Base-by-base conservation (phyloP, 352 stramenopile species). In the Phytophthora syringae region DNA sequence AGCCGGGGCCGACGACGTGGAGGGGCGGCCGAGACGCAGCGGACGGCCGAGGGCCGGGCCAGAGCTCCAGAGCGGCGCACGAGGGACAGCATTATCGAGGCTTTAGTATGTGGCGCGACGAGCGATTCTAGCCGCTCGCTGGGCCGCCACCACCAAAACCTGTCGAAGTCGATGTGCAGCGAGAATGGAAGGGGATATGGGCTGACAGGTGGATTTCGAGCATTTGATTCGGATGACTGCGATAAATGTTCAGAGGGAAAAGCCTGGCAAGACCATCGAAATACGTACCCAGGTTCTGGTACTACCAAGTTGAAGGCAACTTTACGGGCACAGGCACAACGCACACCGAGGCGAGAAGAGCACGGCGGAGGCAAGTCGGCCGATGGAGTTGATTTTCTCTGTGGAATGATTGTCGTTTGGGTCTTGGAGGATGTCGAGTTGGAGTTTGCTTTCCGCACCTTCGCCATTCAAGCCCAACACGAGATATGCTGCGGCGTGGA, bases 271-370 rank as follows among this genome's bases (percentile, higher is more conserved):
- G 12, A 67, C 43, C 37, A 45, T 51, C 52, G 47, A 18, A n/a
- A 13, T 5, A 59, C 56, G 60, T 67, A 24, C 20, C 25, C 30
- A 30, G 37, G 25, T 25, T 28, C 24, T 16, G 51, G 36, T 58
- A 58, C 48, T n/a, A 48, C 7, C 13, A 22, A 22, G 49, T 60
- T 60, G 51, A 53, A 54, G 24, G 22, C 21, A 43, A 45, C 30
- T 49, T 30, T 73, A 87, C 5, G 71, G 74, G 53, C 81, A 90
- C 25, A 90, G 39, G 36, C 77, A 88, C 1, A 85, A 39, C 7
- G 74, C 70, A 20, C 82, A 90, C 2, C 77, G 74, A 18, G 82
- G 82, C 6, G 82, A 88, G 48, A 80, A 76, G 18, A 89, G 74
- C 67, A 90, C 79, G 16, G 79, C 77, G 1, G 52, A 52, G 0